These are phyloP conservation scores for Pythium phragmiticola DNA, from an alignment of 352 stramenopile species.

Conservation along the genomic window DNA sequence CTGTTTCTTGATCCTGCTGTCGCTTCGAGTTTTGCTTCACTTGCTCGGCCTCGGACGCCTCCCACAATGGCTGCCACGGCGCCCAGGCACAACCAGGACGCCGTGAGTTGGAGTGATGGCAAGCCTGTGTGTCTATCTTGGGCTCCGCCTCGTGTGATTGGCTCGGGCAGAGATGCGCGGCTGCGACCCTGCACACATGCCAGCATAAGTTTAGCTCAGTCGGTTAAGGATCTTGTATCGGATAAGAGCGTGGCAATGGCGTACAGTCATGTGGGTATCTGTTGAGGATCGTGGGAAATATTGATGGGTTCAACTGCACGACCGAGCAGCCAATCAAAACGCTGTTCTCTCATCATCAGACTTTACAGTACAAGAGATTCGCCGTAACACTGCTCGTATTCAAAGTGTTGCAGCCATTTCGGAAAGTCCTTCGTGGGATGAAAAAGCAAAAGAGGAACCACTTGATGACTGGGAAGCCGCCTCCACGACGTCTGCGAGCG, in stretches of 20 bases:
- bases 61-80: background rate
- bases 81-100: background rate
- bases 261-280: background rate
- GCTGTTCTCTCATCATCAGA: background rate
- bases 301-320: background rate
- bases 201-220: background rate
- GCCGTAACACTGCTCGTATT: too few species aligned
- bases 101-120: too few species aligned
- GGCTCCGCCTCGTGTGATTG: background rate
- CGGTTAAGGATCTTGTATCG: background rate
- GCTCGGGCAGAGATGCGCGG: background rate
- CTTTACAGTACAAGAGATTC: background rate
- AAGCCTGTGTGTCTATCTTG: background rate
- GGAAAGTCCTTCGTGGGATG: background rate
- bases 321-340: background rate
- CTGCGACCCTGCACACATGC: background rate
- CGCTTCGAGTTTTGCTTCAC: background rate
- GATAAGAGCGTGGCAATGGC: background rate
- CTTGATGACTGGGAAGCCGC: background rate
- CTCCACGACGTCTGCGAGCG: background rate
- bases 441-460: background rate
- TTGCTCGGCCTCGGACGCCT: background rate
- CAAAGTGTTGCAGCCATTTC: background rate
- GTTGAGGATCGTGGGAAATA: background rate
- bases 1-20: background rate